phyloP scores from a whole-genome alignment of 352 stramenopile genomes.

The Phytophthora citricola region DNA sequence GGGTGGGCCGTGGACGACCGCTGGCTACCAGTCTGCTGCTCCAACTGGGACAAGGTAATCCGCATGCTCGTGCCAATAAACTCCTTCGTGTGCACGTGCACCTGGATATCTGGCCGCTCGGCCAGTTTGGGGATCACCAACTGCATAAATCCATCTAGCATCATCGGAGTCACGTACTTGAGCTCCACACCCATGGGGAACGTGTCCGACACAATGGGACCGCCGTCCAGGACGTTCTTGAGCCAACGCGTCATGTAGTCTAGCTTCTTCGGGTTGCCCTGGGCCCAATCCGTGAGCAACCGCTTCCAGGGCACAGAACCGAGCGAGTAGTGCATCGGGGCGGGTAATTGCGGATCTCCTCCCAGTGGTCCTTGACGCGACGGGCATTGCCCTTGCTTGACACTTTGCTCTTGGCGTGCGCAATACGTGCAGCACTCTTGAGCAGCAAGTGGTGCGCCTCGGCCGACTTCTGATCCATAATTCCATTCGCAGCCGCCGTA shows the following conservation, averaged over 20 bases:
- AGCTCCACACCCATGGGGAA: slow-evolving; percentile 91
- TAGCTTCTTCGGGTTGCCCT: slow-evolving; percentile 91
- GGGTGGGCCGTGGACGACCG: slow-evolving; percentile 14
- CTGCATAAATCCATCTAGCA: slow-evolving; percentile 92
- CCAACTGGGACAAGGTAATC: slow-evolving; percentile 80
- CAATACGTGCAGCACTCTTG: slow-evolving; percentile 72
- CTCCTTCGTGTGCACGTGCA: slow-evolving; percentile 91
- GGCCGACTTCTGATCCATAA: slow-evolving; percentile 56
- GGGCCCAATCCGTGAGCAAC: slow-evolving; percentile 85
- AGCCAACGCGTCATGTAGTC: slow-evolving; percentile 92
- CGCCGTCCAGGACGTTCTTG: slow-evolving; percentile 89
- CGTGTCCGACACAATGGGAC: slow-evolving; percentile 84
- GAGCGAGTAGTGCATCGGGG: slow-evolving; percentile 85
- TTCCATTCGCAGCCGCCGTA: slow-evolving; percentile 42
- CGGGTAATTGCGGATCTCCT: slow-evolving; percentile 89
- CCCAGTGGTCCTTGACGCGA: slow-evolving; percentile 89
- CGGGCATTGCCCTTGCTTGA: slow-evolving; percentile 79
- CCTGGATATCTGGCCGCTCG: slow-evolving; percentile 83
- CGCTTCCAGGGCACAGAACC: slow-evolving; percentile 89
- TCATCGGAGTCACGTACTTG: slow-evolving; percentile 92
- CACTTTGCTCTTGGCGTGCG: slow-evolving; percentile 74
- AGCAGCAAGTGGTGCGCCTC: slow-evolving; percentile 76
- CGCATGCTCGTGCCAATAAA: slow-evolving; percentile 92
- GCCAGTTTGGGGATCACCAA: slow-evolving; percentile 89
- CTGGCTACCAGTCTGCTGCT: slow-evolving; percentile 31